These are phyloP conservation scores for Santalum album DNA, from an alignment of 164 flowering plant species.

Conservation along the genomic window DNA sequence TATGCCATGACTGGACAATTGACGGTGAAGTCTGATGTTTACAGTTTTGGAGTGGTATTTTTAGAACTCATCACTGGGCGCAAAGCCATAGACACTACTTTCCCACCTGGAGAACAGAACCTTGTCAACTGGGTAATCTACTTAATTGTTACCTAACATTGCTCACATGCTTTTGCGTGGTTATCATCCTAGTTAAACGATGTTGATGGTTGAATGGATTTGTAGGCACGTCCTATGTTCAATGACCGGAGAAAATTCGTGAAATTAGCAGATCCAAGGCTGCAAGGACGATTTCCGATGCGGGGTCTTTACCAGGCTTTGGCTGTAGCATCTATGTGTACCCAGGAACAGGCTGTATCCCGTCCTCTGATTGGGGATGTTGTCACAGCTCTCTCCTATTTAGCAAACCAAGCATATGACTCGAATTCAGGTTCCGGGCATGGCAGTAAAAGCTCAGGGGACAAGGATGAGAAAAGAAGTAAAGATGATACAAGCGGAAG, in stretches of 20 bases:
- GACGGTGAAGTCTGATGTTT: slow-evolving; percentile 51
- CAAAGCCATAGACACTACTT: slow-evolving; percentile 41
- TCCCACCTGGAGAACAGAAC: slow-evolving; percentile 50
- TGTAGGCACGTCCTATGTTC: slow-evolving; percentile 60
- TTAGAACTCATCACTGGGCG: slow-evolving; percentile 54
- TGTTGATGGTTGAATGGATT: slow-evolving; percentile 4
- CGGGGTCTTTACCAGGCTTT: slow-evolving; percentile 59
- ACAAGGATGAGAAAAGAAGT: slow-evolving; percentile 30
- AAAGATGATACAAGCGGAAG: slow-evolving; percentile 29
- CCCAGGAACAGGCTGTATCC: slow-evolving; percentile 56
- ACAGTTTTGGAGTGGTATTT: slow-evolving; percentile 59
- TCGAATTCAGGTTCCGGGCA: slow-evolving; percentile 21
- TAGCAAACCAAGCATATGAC: slow-evolving; percentile 49
- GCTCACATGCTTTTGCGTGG: too few relatives aligned
- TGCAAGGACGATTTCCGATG: slow-evolving; percentile 51
- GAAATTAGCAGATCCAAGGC: slow-evolving; percentile 48
- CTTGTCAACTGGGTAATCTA: slow-evolving; percentile 49
- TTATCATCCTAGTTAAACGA: not conserved
- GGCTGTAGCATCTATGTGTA: slow-evolving; percentile 65
- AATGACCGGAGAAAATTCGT: slow-evolving; percentile 45
- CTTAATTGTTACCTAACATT: not conserved
- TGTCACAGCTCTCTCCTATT: slow-evolving; percentile 54
- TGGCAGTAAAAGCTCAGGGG: slow-evolving; percentile 16
- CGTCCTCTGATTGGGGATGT: slow-evolving; percentile 63
- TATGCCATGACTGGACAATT: slow-evolving; percentile 52